A percentile compares a stretch with the other conserved stretches of the same genome.
phyloP scores from a whole-genome alignment of 2,329 filamentous ascomycete species.

The Xylaria multiplex region DNA sequence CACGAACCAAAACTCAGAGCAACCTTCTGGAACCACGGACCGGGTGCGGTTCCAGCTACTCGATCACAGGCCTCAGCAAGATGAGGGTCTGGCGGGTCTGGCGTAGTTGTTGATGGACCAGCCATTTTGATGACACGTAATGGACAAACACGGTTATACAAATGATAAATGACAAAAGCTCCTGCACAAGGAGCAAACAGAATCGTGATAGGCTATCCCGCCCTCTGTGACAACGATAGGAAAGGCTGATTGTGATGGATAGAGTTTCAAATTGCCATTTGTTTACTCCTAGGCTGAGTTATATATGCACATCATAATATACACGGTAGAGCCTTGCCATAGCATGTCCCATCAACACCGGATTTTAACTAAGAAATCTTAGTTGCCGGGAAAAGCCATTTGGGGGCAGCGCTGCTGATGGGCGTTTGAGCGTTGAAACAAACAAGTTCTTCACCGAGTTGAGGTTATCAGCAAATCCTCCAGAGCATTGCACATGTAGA shows the following conservation, averaged over 20 bases:
- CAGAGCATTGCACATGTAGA: neutral
- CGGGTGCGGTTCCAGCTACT: neutral
- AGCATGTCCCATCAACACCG: neutral
- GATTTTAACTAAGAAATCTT: neutral
- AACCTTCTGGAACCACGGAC: slow-evolving; percentile 16
- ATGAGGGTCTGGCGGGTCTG: neutral
- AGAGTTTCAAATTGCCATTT: neutral
- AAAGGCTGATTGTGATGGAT: neutral
- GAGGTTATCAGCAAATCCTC: neutral
- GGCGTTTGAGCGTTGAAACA: neutral
- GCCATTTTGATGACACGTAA: neutral
- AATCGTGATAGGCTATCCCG: neutral
- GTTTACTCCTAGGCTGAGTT: neutral
- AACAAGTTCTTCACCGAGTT: slow-evolving; percentile 15
- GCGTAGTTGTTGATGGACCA: neutral
- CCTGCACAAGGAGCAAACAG: no score
- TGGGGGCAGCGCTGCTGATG: neutral
- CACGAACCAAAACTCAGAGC: slow-evolving; percentile 21
- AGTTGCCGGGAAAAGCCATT: neutral
- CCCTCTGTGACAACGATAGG: neutral
- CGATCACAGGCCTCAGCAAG: neutral
- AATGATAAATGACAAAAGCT: neutral
- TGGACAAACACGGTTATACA: neutral
- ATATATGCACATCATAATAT: neutral
- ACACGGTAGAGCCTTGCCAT: slow-evolving; percentile 10